Base-by-base conservation (phyloP, 1,284 basidiomycete species). In the Chiua sp. region DNA sequence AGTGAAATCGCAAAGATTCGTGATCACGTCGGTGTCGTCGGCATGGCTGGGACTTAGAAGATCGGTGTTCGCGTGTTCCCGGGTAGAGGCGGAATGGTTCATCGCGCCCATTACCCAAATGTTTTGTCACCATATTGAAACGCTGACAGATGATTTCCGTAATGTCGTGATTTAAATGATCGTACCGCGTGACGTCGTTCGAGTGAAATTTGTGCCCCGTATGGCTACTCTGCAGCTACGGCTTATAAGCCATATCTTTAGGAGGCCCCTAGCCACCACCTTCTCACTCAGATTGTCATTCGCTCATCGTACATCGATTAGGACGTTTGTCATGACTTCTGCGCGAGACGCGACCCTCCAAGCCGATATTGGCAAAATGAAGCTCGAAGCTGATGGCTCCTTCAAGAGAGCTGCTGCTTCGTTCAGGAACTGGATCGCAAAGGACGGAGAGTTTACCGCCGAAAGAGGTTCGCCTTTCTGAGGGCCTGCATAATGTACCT, bases 1-100 rank as follows among this genome's bases (percentile, higher is more conserved):
- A 86, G 79, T 66, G 89, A 93, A 70, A 90, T 93, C 59, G 91
- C 91, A 30, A 90, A 83, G 77, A 91, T 93, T 68, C 83, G 91
- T 37, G 91, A 93, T 70, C 79, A 81, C 32, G 87, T 91, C 47
- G 91, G 90, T 22, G 81, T 92, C 42, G 79, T 86, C 53, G 91
- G 92, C 13, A 93, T 93, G 91, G 87, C 86, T 37, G 91, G 91
- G 35, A 89, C 84, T 58, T 92, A 74, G 47, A 30, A 28, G 39
- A 18, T 28, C 16, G 11, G 30, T 48, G 30, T 49, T 23, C 11
- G 10, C n/a, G 28, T 48, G 30, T 53, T 23, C 15, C 4, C 35
- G 35, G 8, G 46, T 15, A 35, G 20, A 28, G 33, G 37, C 46
- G 7, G 5, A 39, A 39, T 39, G 37, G 18, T 39, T 39, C 37